Evolutionary conservation across 2,329 filamentous ascomycete genomes (phyloP).

Genomic region (Aphanoascus verrucosus): DNA sequence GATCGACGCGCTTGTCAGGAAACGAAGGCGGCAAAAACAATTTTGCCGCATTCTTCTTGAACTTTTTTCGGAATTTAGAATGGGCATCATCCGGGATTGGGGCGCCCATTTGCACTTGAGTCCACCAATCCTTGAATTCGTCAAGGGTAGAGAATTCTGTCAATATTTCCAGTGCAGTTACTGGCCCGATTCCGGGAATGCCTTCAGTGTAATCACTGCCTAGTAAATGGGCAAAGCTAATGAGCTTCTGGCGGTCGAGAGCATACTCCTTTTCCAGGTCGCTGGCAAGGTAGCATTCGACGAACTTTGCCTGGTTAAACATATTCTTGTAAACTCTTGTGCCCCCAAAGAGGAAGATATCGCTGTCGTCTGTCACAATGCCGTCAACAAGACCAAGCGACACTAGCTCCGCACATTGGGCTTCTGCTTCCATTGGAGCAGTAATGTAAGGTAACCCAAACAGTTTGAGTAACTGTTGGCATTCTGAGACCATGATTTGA

Average conservation of each 20-base stretch:
- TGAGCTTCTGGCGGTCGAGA: conserved; percentile 74
- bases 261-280: conserved; percentile 87
- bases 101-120: conserved; percentile 59
- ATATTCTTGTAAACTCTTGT: conserved; percentile 98
- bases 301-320: conserved; percentile 97
- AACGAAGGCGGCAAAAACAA: conserved; percentile 75
- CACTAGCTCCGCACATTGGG: conserved; percentile 90
- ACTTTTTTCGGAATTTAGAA: conserved; percentile 66
- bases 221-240: conserved; percentile 78
- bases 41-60: conserved; percentile 71
- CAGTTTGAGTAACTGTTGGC: conserved; percentile 75
- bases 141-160: conserved; percentile 69
- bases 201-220: conserved; percentile 95
- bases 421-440: conserved; percentile 97
- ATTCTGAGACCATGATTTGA: conserved; percentile 90
- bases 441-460: conserved; percentile 96
- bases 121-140: conserved; percentile 84
- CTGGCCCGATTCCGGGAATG: conserved; percentile 78
- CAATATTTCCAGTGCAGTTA: conserved; percentile 87
- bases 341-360: conserved; percentile 93
- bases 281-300: conserved; percentile 79
- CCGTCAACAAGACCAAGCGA: conserved; percentile 80
- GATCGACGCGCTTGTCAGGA: conserved; percentile 64
- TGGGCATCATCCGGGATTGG: conserved; percentile 48
- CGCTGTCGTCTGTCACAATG: conserved; percentile 93